Base-by-base conservation (phyloP, 331 rosid genomes). In the Spiraea crenata region DNA sequence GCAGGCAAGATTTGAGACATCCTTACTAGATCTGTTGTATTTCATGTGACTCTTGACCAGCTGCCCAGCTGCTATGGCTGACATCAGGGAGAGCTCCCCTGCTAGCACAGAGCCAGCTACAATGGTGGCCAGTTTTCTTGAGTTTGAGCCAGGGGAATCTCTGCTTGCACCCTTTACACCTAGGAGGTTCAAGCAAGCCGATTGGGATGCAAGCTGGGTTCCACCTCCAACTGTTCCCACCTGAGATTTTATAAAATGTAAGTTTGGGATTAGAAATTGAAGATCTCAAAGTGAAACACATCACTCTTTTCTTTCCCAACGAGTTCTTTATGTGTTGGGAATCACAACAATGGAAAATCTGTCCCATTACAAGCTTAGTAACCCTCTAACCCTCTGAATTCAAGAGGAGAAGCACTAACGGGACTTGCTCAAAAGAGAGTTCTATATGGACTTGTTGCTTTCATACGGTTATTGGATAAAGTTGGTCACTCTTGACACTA, bases 191-290 rank as follows among this genome's bases (percentile, higher is more conserved):
- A 88, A 77, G 74, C 93, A 88, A 1, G 90, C 93, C 20, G 93
- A 84, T 19, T 88, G 89, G 5, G 93, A 85, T 10, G 93, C 89
- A 0, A 88, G 80, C 52, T 88, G 87, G 13, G 93, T 88, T 11
- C 91, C 93, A 48, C 91, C 93, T 65, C 93, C 93, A 54, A 85
- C 89, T n/a, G 93, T 88, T 3, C 91, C 93, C 49, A 88, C 93
- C 93, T 88, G 84, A 76, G 49, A 6, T 9, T 49, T 5, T 45
- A 45, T 11, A 6, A 45, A 44, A 9, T 9, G 12, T 4, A 45
- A 45, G 9, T 5, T 5, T 37, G 44, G 6, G 25, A 20, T 61
- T 61, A 40, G 47, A 34, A 58, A 16, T 37, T 15, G 45, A 58
- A 58, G 45, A 58, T 58, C 64, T 58, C 45, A 15, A 58, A 37